Evolutionary conservation across 2,329 filamentous ascomycete genomes (phyloP).

Genomic region (Penicillium sp.): DNA sequence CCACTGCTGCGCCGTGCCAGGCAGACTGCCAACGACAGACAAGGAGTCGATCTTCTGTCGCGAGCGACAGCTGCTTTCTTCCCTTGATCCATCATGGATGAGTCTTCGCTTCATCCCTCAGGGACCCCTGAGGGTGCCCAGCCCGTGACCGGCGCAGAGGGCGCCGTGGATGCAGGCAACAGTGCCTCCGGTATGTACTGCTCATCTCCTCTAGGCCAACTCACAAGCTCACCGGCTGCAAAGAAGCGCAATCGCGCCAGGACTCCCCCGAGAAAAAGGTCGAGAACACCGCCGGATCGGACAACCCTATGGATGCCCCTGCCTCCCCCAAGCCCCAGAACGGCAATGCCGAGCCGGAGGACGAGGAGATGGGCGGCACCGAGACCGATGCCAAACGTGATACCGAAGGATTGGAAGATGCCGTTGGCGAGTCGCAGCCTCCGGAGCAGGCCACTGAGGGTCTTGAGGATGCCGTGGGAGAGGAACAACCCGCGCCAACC

Average conservation of each 20-base stretch:
- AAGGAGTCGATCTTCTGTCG: constrained; percentile 32
- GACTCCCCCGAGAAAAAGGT: constrained; percentile 31
- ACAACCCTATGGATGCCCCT: constrained; percentile 69
- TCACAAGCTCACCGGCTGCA: constrained; percentile 19
- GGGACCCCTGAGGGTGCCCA: constrained; percentile 31
- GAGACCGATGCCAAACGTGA: constrained; percentile 46
- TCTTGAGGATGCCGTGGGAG: constrained; percentile 40
- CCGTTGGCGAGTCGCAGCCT: constrained; percentile 46
- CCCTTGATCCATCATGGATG: constrained; percentile 38
- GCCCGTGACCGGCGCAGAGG: constrained; percentile 26
- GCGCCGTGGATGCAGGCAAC: constrained; percentile 29
- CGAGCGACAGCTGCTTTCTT: constrained; percentile 31
- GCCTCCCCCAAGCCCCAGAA: constrained; percentile 63
- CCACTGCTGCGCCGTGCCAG: constrained; percentile 13
- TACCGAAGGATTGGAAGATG: constrained; percentile 45
- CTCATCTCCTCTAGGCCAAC: constrained; percentile 9
- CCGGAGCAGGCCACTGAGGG: constrained; percentile 45
- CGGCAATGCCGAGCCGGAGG: constrained; percentile 58
- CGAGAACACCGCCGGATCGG: constrained; percentile 43
- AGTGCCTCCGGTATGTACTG: constrained; percentile 33
- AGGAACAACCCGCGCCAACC: constrained; percentile 61
- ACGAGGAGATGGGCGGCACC: constrained; percentile 77
- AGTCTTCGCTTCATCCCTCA: constrained; percentile 28
- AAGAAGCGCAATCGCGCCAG: constrained; percentile 35
- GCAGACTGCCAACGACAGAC: constrained; percentile 22